Evolutionary conservation across 306 rosid species (phyloP).

Genomic region (Vicia faba): DNA sequence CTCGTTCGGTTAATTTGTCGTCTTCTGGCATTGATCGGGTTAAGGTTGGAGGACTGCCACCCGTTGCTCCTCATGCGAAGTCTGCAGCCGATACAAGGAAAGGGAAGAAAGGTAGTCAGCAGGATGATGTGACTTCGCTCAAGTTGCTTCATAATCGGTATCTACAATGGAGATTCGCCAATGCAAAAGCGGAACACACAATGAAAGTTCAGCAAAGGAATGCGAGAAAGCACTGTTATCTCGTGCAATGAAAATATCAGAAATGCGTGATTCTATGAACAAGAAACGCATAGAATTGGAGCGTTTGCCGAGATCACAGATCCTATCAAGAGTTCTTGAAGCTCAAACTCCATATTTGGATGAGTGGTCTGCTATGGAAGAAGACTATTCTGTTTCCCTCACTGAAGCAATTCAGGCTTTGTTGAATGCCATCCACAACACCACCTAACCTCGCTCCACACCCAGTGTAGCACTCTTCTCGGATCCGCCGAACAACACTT

Average conservation of each 20-base stretch:
- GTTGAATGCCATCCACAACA: conserved; percentile 70
- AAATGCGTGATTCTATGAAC: conserved; percentile 61
- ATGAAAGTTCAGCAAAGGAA: conserved; percentile 61
- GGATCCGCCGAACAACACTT: no score
- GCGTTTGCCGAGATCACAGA: conserved; percentile 59
- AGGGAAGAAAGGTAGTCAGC: conserved; percentile 64
- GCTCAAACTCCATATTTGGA: conserved; percentile 72
- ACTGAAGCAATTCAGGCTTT: conserved; percentile 64
- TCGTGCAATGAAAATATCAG: conserved; percentile 55
- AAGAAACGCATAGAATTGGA: conserved; percentile 63
- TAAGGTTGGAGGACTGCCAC: conserved; percentile 65
- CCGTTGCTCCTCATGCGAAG: conserved; percentile 60
- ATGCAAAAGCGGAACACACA: conserved; percentile 55
- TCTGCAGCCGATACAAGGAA: conserved; percentile 49
- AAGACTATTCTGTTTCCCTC: conserved; percentile 60
- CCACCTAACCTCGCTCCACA: no score
- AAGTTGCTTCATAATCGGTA: conserved; percentile 65
- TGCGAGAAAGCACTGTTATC: conserved; percentile 68
- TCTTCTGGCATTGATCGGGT: conserved; percentile 41
- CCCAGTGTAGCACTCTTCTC: no score
- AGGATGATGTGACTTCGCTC: conserved; percentile 62
- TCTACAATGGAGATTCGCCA: conserved; percentile 81
- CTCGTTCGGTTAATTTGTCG: conserved; percentile 52
- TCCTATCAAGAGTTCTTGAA: conserved; percentile 64
- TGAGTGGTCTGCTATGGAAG: conserved; percentile 70